Conservation (phyloP, 2,329 filamentous ascomycete species). For the Exutisphaerella laricina region DNA sequence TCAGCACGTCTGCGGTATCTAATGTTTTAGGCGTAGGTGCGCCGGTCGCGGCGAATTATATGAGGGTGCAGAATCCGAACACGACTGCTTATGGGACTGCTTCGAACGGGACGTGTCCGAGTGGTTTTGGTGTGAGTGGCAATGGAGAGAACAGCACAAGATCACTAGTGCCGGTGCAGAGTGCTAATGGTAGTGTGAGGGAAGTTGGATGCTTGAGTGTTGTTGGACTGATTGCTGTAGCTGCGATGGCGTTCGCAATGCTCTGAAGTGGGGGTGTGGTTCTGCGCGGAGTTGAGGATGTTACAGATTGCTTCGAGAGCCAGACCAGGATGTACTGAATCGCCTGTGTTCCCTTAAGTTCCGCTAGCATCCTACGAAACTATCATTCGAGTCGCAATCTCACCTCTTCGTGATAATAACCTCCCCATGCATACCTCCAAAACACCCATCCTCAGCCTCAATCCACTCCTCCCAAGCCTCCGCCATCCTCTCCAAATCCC, state of each 20-base stretch:
- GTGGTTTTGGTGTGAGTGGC: neutral
- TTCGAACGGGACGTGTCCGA: slow-evolving; percentile 16
- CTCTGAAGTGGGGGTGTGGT: too few relatives aligned
- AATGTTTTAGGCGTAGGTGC: slow-evolving; percentile 13
- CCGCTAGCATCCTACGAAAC: too few relatives aligned
- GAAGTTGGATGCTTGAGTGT: neutral
- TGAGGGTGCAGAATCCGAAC: slow-evolving; percentile 21
- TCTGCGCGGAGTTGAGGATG: too few relatives aligned
- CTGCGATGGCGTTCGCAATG: neutral
- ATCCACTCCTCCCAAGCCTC: slow-evolving; percentile 39
- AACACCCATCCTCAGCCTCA: slow-evolving; percentile 39
- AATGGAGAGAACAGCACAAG: neutral
- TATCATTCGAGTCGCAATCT: too few relatives aligned
- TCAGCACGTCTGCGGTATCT: slow-evolving; percentile 20
- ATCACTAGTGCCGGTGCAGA: neutral
- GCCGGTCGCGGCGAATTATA: slow-evolving; percentile 28
- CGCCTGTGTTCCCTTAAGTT: too few relatives aligned
- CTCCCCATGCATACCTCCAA: slow-evolving; percentile 40
- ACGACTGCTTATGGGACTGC: slow-evolving; percentile 13
- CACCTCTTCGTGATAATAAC: slow-evolving; percentile 30
- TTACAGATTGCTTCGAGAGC: too few relatives aligned
- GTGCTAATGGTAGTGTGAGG: neutral
- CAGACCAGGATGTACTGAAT: too few relatives aligned
- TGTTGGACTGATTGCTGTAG: neutral
- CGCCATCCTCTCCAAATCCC: slow-evolving; percentile 38